A percentile compares a stretch with the other conserved stretches of the same genome.
phyloP scores from a whole-genome alignment of 177 flowering plant genomes.

The Telopea speciosissima region DNA sequence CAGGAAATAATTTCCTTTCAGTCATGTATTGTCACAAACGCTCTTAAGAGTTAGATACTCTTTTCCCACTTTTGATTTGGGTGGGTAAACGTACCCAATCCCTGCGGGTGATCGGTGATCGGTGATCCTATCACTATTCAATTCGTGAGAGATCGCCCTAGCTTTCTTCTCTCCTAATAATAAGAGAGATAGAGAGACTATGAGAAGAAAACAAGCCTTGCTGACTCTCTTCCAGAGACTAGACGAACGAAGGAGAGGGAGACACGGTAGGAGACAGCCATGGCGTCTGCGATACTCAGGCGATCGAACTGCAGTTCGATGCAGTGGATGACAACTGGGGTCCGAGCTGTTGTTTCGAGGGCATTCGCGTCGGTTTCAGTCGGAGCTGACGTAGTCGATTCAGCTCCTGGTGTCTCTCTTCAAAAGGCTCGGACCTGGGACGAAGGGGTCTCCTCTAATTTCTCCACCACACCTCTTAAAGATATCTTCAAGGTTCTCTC shows the following conservation, averaged over 20 bases:
- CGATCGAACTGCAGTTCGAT: slow-evolving; percentile 23
- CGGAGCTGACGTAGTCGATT: slow-evolving; percentile 68
- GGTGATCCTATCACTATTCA: too few species aligned
- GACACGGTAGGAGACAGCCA: neutral
- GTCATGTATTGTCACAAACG: too few species aligned
- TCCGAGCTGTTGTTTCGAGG: slow-evolving; percentile 31
- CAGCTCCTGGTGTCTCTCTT: slow-evolving; percentile 70
- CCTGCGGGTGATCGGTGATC: too few species aligned
- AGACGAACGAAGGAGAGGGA: neutral
- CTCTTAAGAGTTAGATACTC: too few species aligned
- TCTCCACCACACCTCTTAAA: slow-evolving; percentile 74
- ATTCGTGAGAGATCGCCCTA: too few species aligned
- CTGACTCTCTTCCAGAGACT: neutral
- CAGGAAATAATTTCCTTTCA: too few species aligned
- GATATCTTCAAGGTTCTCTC: slow-evolving; percentile 67
- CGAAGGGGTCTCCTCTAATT: slow-evolving; percentile 89
- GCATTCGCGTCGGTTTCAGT: slow-evolving; percentile 56
- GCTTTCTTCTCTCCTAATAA: neutral
- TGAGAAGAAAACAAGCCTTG: neutral
- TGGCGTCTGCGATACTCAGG: slow-evolving; percentile 49
- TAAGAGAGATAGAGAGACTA: neutral
- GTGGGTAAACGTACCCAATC: too few species aligned
- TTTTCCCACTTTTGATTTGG: too few species aligned
- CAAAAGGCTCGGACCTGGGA: slow-evolving; percentile 94
- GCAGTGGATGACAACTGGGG: slow-evolving; percentile 19